These are phyloP conservation scores for Fusarium fracticaudum DNA, from an alignment of 2,329 filamentous ascomycete genomes.

Conservation along the genomic window DNA sequence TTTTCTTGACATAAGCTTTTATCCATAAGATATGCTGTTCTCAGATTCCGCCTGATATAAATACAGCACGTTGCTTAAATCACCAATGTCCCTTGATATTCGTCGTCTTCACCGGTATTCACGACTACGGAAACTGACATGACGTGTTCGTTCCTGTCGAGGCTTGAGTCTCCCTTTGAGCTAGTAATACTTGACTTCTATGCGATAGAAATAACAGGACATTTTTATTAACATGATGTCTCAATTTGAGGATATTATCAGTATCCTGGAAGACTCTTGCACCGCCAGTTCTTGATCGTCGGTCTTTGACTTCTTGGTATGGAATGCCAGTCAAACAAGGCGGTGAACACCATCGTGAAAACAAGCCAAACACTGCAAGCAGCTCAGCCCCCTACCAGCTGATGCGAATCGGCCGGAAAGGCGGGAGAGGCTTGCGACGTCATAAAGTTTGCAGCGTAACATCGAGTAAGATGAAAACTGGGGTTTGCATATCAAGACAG, in stretches of 20 bases:
- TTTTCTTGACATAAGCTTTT: too few relatives aligned
- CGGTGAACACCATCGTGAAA: neutral
- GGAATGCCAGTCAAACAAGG: neutral
- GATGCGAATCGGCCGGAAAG: too few relatives aligned
- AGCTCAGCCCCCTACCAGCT: fast-evolving
- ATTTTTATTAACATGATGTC: fast-evolving
- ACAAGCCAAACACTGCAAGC: neutral
- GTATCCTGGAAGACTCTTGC: neutral
- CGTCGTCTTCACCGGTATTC: too few relatives aligned
- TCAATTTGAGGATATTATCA: too few relatives aligned
- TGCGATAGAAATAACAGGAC: fast-evolving
- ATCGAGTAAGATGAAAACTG: neutral
- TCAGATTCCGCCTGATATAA: fast-evolving
- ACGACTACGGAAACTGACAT: neutral
- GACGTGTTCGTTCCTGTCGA: fast-evolving
- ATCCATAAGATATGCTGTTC: too few relatives aligned
- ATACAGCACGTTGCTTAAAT: neutral
- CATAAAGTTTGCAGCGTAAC: neutral
- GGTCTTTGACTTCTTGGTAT: neutral
- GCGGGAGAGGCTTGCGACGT: neutral
- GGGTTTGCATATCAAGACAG: neutral
- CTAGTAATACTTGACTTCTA: fast-evolving
- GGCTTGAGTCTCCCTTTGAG: too few relatives aligned
- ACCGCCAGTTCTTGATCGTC: neutral
- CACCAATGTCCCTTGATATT: too few relatives aligned